Conservation (phyloP, 1,284 basidiomycete species). For the Trichosporon sp. region DNA sequence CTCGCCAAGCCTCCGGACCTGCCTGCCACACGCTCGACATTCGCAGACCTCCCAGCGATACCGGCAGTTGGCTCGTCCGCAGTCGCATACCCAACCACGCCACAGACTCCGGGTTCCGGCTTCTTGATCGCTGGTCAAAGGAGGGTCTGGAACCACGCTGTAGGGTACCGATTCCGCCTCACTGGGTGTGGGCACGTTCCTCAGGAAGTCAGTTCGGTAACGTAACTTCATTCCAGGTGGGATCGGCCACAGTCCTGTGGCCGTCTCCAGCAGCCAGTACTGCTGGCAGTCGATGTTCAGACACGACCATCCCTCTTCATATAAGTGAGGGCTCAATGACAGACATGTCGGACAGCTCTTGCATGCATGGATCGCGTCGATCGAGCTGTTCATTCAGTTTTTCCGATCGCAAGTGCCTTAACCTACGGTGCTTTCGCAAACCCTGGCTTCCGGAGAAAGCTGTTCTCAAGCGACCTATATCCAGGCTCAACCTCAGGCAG, state of each 20-base stretch:
- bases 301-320: conserved; percentile 36
- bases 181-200: conserved; percentile 9
- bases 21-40: conserved; percentile 15
- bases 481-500: neutral
- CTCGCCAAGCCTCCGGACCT: neutral
- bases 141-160: conserved; percentile 26
- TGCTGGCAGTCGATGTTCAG: conserved; percentile 24
- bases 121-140: neutral
- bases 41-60: conserved; percentile 40
- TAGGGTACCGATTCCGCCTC: conserved; percentile 20
- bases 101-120: conserved; percentile 15
- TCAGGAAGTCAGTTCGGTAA: conserved; percentile 24
- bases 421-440: neutral
- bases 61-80: conserved; percentile 41
- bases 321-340: conserved; percentile 20
- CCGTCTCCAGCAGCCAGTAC: conserved; percentile 35
- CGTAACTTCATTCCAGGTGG: conserved; percentile 28
- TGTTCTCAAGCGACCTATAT: neutral
- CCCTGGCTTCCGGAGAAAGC: neutral
- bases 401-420: neutral
- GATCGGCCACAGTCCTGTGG: conserved; percentile 25
- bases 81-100: conserved; percentile 41
- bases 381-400: neutral
- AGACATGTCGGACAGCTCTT: conserved; percentile 21
- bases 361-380: neutral